Evolutionary conservation across 768 basidiomycete genomes (phyloP).

Genomic region (Mycena venus): DNA sequence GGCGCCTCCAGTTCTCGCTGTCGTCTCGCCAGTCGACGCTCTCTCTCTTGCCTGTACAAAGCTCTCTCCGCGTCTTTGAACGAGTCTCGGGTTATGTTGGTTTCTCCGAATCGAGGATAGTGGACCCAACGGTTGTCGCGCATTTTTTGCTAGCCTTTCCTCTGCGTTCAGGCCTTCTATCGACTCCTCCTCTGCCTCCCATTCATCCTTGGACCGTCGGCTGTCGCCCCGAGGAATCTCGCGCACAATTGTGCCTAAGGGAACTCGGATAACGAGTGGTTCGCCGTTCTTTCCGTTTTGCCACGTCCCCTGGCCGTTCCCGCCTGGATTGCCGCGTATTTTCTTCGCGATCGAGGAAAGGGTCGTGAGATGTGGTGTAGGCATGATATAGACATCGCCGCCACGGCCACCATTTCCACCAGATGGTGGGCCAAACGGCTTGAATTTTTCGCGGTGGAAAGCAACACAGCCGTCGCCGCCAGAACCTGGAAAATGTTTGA

Average conservation of each 20-base stretch:
- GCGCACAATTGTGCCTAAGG: slow-evolving; percentile 90
- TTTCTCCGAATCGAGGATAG: slow-evolving; percentile 76
- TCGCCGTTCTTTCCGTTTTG: slow-evolving; percentile 83
- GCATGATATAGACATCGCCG: slow-evolving; percentile 87
- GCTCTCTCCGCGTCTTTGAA: slow-evolving; percentile 81
- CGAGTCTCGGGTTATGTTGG: slow-evolving; percentile 71
- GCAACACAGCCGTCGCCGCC: slow-evolving; percentile 95
- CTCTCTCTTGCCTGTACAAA: slow-evolving; percentile 72
- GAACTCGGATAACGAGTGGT: slow-evolving; percentile 85
- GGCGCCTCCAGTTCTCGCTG: slow-evolving; percentile 57
- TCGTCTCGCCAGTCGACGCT: slow-evolving; percentile 62
- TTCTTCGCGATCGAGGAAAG: slow-evolving; percentile 80
- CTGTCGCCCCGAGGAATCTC: slow-evolving; percentile 79
- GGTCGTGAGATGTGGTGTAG: slow-evolving; percentile 82
- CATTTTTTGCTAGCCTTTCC: slow-evolving; percentile 70
- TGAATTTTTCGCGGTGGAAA: slow-evolving; percentile 92
- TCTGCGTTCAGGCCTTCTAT: slow-evolving; percentile 60
- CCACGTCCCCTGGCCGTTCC: slow-evolving; percentile 87
- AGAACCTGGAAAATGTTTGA: slow-evolving; percentile 62
- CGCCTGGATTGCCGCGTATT: slow-evolving; percentile 75
- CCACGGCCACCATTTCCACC: slow-evolving; percentile 95
- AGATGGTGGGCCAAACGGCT: slow-evolving; percentile 88
- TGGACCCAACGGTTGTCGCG: slow-evolving; percentile 82
- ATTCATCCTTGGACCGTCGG: slow-evolving; percentile 73
- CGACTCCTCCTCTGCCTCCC: slow-evolving; percentile 79